These are phyloP conservation scores for Ploettnerulaceae sp. DNA, from an alignment of 2,329 filamentous ascomycete genomes.

Conservation along the genomic window DNA sequence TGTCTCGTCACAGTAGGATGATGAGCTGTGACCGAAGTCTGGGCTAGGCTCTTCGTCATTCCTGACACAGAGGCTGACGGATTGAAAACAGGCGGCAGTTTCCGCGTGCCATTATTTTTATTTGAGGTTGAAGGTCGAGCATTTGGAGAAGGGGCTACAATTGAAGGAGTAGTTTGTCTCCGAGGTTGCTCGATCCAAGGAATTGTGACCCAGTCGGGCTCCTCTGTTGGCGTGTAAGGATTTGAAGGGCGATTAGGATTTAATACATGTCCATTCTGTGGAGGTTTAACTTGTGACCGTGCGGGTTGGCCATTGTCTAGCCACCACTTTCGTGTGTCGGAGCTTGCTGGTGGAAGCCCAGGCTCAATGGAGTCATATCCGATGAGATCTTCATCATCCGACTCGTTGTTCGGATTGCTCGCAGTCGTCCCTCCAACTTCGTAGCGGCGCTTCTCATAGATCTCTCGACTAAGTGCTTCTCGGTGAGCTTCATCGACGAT, in stretches of 20 bases:
- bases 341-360: conserved; percentile 64
- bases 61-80: conserved; percentile 14
- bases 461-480: conserved; percentile 64
- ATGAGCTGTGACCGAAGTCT: conserved; percentile 15
- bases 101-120: conserved; percentile 23
- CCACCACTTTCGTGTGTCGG: conserved; percentile 67
- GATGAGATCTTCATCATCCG: conserved; percentile 73
- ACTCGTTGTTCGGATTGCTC: conserved; percentile 55
- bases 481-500: conserved; percentile 72
- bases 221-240: conserved; percentile 68
- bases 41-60: conserved; percentile 18
- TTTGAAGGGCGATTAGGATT: conserved; percentile 76
- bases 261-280: conserved; percentile 55
- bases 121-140: conserved; percentile 10
- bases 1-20: conserved; percentile 8
- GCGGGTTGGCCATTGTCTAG: conserved; percentile 67
- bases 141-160: conserved; percentile 17
- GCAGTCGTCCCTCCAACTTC: conserved; percentile 62
- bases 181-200: conserved; percentile 36
- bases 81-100: conserved; percentile 31
- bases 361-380: conserved; percentile 81
- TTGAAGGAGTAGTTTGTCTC: conserved; percentile 7
- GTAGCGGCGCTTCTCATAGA: conserved; percentile 65
- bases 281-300: conserved; percentile 65
- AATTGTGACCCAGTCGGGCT: conserved; percentile 79